Conservation (phyloP, 768 basidiomycete genomes). For the Tephrocybe sp. region DNA sequence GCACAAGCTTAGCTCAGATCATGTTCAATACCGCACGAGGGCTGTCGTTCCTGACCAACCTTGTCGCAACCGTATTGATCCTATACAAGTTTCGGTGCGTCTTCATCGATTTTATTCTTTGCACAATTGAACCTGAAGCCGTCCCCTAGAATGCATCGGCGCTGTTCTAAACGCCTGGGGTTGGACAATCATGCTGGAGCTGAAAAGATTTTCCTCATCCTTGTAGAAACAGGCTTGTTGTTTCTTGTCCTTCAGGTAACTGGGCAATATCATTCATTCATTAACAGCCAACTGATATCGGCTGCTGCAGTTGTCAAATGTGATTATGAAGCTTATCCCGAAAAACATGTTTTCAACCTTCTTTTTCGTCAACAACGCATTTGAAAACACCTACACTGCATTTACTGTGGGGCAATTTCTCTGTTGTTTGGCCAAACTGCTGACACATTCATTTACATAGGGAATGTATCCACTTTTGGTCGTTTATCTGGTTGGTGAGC, state of each 20-base stretch:
- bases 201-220: background rate
- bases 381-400: background rate
- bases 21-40: background rate
- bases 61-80: background rate
- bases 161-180: background rate
- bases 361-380: background rate
- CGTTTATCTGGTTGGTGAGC: background rate
- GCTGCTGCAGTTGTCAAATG: background rate
- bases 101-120: background rate
- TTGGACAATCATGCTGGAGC: background rate
- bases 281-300: background rate
- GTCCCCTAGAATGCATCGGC: background rate
- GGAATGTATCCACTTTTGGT: background rate
- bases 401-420: background rate
- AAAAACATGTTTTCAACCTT: background rate
- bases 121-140: background rate
- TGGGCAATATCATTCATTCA: background rate
- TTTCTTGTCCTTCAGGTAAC: background rate
- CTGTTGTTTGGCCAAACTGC: background rate
- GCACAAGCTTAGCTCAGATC: too few species aligned
- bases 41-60: background rate
- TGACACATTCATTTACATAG: background rate
- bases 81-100: background rate
- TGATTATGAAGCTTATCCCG: background rate
- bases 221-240: background rate